Evolutionary conservation across 2,329 filamentous ascomycete genomes (phyloP), one percentile per base, ranked within the genome.

Genomic region (Endocalyx cinctus): DNA sequence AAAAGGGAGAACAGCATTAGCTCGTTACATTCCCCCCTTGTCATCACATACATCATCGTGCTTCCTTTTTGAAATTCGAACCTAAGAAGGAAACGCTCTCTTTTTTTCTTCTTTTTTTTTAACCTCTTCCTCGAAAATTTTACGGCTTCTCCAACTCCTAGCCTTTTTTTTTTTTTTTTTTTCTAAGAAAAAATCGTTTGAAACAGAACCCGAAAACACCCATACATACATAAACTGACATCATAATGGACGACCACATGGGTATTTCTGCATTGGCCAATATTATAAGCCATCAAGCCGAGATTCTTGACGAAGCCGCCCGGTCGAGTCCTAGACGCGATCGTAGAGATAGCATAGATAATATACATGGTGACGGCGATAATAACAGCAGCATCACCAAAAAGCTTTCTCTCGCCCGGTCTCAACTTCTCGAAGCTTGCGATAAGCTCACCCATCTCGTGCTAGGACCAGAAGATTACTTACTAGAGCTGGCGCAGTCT

Each of bases 241-340:
- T n/a, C n/a, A 27, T n/a, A 28, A 46, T 46, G 43, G 43, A 39
- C 27, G 43, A 46, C 27, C 43, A 46, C 33, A 46, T 46, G 43
- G 42, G 41, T 20, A 34, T 46, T 22, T 37, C 39, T 31, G 43
- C 43, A 16, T 41, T 46, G n/a, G 41, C 43, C 30, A 38, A 46
- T 17, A 46, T 46, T 19, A 46, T 46, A 29, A 41, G 35, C 27
- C 34, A 25, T 27, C 43, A 46, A 22, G 43, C 43, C 4, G 43
- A 43, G 29, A 44, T 46, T 12, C 36, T 46, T 13, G 43, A 46
- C 30, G 43, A 39, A 2, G n/a, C 37, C 33, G 15, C 23, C 41
- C 7, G 36, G 36, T 29, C 36, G 34, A 11, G 32, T 37, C 10
- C 30, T 38, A 33, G 40, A 42, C 34, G 39, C 42, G 5, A 37